These are phyloP conservation scores for Zoysia matrella DNA, from an alignment of 202 grass and related monocot genomes.

Conservation along the genomic window DNA sequence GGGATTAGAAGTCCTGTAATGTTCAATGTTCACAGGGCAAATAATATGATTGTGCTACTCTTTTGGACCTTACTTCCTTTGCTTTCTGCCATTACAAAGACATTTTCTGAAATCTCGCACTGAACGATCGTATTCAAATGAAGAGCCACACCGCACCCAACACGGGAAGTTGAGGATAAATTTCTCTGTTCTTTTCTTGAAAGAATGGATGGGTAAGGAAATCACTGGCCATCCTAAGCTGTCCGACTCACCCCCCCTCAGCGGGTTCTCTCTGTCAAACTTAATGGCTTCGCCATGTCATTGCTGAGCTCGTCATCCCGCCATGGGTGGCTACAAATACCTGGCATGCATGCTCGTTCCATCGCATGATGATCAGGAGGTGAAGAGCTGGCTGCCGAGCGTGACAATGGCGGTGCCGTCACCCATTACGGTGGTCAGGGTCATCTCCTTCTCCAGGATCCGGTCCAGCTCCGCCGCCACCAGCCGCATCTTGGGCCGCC, in stretches of 20 bases:
- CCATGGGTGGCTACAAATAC: neutral
- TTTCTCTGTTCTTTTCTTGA: neutral
- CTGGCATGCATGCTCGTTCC: neutral
- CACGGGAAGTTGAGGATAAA: neutral
- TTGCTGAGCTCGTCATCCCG: neutral
- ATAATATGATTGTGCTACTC: neutral
- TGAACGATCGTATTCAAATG: neutral
- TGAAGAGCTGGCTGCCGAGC: slow-evolving; percentile 94
- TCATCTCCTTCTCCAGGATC: slow-evolving; percentile 93
- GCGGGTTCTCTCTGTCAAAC: neutral
- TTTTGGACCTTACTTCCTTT: neutral
- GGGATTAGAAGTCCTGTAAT: slow-evolving; percentile 7
- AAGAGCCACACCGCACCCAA: neutral
- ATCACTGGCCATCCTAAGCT: neutral
- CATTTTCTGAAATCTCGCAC: neutral
- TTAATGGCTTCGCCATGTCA: neutral
- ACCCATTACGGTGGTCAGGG: slow-evolving; percentile 88
- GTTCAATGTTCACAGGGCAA: neutral
- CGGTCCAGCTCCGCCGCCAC: slow-evolving; percentile 76
- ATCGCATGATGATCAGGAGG: slow-evolving; percentile 37
- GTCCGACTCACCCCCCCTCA: neutral
- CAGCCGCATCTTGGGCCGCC: slow-evolving; percentile 71
- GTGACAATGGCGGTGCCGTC: slow-evolving; percentile 91
- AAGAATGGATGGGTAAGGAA: neutral
- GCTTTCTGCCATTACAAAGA: neutral